Percentiles rank a stretch among this genome's conserved stretches.
Evolutionary conservation across 768 basidiomycete genomes (phyloP).

Genomic region (Fibroporia radiculosa): DNA sequence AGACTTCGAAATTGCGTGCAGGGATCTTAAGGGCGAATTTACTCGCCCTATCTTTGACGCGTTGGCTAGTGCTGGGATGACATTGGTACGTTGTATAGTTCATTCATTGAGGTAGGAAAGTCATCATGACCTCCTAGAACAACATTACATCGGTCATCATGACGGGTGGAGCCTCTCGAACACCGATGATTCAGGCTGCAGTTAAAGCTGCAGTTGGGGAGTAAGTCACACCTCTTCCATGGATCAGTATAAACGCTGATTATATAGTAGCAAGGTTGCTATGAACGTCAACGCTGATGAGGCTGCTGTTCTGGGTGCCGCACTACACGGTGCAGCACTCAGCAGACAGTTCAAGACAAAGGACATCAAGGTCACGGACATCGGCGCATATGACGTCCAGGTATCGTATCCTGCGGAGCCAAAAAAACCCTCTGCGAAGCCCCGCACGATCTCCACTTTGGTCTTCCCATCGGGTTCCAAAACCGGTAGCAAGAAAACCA

Average conservation of each 20-base stretch:
- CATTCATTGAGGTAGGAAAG: not conserved
- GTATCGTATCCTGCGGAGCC: constrained; percentile 66
- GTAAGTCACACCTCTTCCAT: constrained; percentile 31
- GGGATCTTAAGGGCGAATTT: constrained; percentile 56
- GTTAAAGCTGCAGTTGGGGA: constrained; percentile 73
- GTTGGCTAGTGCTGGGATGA: constrained; percentile 55
- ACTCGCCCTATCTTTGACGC: constrained; percentile 71
- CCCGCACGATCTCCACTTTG: constrained; percentile 64
- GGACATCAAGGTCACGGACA: constrained; percentile 78
- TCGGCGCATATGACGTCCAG: constrained; percentile 67
- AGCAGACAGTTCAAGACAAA: constrained; percentile 94
- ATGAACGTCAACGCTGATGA: constrained; percentile 97
- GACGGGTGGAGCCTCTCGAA: constrained; percentile 85
- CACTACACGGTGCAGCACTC: constrained; percentile 82
- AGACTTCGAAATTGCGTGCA: constrained; percentile 70
- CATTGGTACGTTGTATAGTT: constrained; percentile 39
- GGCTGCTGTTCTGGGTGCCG: constrained; percentile 90
- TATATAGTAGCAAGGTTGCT: constrained; percentile 68
- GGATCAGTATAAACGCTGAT: too few relatives aligned
- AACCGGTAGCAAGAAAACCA: constrained; percentile 73
- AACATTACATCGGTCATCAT: constrained; percentile 86
- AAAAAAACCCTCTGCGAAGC: constrained; percentile 37
- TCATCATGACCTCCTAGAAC: constrained; percentile 33
- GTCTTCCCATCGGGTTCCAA: constrained; percentile 78
- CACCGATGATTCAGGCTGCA: constrained; percentile 86